Conservation (phyloP, 2,329 filamentous ascomycete genomes). For the Colletotrichum lini region DNA sequence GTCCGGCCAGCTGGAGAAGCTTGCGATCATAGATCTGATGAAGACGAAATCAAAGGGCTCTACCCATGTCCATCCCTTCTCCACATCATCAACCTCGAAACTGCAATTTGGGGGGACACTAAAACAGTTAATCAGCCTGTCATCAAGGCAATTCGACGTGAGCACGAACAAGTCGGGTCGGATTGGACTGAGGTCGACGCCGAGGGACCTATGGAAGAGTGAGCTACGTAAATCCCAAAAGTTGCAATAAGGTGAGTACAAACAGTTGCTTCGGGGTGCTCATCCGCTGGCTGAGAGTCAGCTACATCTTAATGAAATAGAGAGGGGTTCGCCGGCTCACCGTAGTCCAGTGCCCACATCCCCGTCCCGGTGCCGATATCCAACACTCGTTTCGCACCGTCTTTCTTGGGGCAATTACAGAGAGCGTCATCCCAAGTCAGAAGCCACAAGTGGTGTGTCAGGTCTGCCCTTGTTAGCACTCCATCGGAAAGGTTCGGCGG, state of each 20-base stretch:
- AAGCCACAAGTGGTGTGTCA: conserved; percentile 68
- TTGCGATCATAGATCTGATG: conserved; percentile 67
- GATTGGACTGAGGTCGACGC: conserved; percentile 56
- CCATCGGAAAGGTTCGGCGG: accelerated
- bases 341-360: conserved; percentile 56
- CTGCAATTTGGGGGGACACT: conserved; percentile 57
- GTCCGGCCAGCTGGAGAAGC: conserved; percentile 67
- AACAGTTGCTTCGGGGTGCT: conserved; percentile 49
- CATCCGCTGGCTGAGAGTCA: conserved; percentile 1
- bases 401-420: conserved; percentile 34
- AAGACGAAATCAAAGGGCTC: conserved; percentile 72
- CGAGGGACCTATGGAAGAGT: conserved; percentile 48
- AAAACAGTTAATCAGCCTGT: background rate
- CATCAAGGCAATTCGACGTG: accelerated
- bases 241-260: accelerated
- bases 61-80: conserved; percentile 47
- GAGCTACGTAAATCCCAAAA: background rate
- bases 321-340: conserved; percentile 46
- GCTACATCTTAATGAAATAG: background rate
- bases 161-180: conserved; percentile 53
- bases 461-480: conserved; percentile 50
- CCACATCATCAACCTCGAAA: conserved; percentile 57
- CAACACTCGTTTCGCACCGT: conserved; percentile 39
- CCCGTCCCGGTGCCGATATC: conserved; percentile 49
- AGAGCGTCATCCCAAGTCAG: conserved; percentile 51